These are phyloP conservation scores for Xylaria sp. DNA, from an alignment of 2,329 filamentous ascomycete genomes.

Conservation along the genomic window DNA sequence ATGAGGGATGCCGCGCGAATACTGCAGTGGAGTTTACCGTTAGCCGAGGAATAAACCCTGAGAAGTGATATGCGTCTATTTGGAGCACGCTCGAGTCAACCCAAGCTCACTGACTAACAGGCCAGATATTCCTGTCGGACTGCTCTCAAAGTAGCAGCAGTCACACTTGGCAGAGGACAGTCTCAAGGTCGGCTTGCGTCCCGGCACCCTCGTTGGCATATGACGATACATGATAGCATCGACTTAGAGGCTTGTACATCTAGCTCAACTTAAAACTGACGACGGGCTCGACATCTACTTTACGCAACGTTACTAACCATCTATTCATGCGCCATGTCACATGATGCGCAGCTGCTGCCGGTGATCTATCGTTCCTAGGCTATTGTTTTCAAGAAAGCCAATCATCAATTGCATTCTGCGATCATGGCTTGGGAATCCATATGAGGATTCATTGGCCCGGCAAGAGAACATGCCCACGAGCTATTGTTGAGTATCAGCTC, in stretches of 20 bases:
- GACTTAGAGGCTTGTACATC: neutral
- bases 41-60: neutral
- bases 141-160: slow-evolving; percentile 4
- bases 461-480: neutral
- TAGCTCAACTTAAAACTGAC: slow-evolving; percentile 20
- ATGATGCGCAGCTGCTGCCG: slow-evolving; percentile 22
- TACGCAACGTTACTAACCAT: neutral
- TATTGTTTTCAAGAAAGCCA: neutral
- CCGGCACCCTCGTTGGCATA: slow-evolving; percentile 6
- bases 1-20: too few species aligned
- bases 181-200: slow-evolving; percentile 1
- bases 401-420: slow-evolving; percentile 1
- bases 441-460: neutral
- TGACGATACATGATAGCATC: neutral
- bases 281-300: slow-evolving; percentile 1
- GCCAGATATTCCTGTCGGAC: neutral
- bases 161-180: slow-evolving; percentile 14
- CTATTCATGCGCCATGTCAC: slow-evolving; percentile 22
- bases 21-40: neutral
- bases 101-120: neutral
- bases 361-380: slow-evolving; percentile 23
- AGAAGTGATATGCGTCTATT: neutral
- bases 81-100: neutral
- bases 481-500: neutral
- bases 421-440: neutral